A percentile compares a stretch with the other conserved stretches of the same genome.
Conservation (phyloP, 106 monocot genomes). For the Dendrobium chrysotoxum region DNA sequence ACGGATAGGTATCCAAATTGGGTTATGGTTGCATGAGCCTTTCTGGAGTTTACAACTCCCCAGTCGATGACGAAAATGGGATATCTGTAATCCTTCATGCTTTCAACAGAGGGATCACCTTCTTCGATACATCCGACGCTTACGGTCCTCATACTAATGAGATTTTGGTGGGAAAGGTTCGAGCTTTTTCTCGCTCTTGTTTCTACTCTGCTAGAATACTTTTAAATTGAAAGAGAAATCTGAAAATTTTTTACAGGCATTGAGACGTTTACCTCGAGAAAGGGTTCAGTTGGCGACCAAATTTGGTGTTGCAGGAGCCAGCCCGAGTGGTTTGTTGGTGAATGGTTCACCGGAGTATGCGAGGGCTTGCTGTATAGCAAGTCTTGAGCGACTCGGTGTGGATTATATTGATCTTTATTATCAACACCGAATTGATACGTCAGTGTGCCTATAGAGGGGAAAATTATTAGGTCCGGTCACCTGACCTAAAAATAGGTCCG, state of each 20-base stretch:
- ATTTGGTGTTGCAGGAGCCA: constrained; percentile 22
- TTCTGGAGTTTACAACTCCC: constrained; percentile 46
- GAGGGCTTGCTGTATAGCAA: constrained; percentile 56
- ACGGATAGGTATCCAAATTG: constrained; percentile 43
- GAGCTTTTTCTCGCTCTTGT: neutral
- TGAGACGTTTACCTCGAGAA: constrained; percentile 43
- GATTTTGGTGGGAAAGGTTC: constrained; percentile 39
- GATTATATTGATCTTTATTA: constrained; percentile 92
- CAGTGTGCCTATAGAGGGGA: too few species aligned
- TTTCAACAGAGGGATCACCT: constrained; percentile 61
- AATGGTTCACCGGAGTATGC: constrained; percentile 46
- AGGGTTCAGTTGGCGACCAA: constrained; percentile 45
- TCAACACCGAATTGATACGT: constrained; percentile 64
- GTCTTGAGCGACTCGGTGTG: constrained; percentile 68
- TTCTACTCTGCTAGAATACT: neutral
- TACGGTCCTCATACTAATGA: constrained; percentile 67
- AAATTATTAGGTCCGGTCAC: too few species aligned
- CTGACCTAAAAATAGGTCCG: too few species aligned
- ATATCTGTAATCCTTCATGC: constrained; percentile 51
- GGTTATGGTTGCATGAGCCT: constrained; percentile 77
- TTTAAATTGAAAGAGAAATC: neutral
- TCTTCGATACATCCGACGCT: constrained; percentile 65
- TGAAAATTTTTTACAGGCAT: constrained; percentile 16
- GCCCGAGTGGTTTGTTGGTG: constrained; percentile 7
- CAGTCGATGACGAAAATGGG: constrained; percentile 42